These are phyloP conservation scores for Alternaria panax DNA, from an alignment of 2,329 filamentous ascomycete genomes.

Conservation along the genomic window DNA sequence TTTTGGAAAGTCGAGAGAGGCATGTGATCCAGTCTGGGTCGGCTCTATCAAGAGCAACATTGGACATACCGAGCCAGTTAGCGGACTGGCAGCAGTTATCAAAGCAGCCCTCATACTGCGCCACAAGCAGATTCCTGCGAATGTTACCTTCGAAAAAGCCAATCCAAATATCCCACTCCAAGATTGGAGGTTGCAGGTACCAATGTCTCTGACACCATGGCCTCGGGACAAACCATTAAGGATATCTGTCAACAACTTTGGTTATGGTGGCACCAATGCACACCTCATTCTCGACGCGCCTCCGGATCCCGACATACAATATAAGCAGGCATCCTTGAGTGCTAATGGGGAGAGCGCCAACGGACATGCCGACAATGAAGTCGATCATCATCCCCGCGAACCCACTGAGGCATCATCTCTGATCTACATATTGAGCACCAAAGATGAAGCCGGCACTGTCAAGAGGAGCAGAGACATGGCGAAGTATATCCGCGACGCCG, in stretches of 20 bases:
- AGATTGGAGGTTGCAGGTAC: slow-evolving; percentile 7
- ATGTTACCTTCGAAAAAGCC: not conserved
- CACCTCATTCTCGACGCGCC: slow-evolving; percentile 34
- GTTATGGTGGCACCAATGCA: slow-evolving; percentile 29
- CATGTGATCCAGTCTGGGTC: slow-evolving; percentile 2
- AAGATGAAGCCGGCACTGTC: not conserved
- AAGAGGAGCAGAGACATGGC: not conserved
- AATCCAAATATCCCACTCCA: slow-evolving; percentile 10
- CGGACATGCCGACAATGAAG: not conserved
- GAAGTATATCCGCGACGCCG: slow-evolving; percentile 3
- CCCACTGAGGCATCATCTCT: not conserved
- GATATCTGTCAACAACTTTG: slow-evolving; percentile 23
- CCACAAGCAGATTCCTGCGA: slow-evolving; percentile 5
- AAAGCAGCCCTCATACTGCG: slow-evolving; percentile 6
- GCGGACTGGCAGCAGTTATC: slow-evolving; percentile 11
- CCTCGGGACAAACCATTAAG: slow-evolving; percentile 4
- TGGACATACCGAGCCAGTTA: slow-evolving; percentile 10
- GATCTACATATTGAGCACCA: slow-evolving; percentile 1
- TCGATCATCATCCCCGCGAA: not conserved
- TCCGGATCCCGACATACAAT: slow-evolving; percentile 3
- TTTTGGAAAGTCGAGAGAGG: not conserved
- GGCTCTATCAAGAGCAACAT: slow-evolving; percentile 16
- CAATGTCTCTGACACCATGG: slow-evolving; percentile 12
- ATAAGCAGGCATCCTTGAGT: not conserved
- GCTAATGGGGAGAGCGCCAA: not conserved